Percentiles rank a stretch among this genome's conserved stretches.
These are phyloP conservation scores for Copromyces sp. DNA, from an alignment of 495 filamentous ascomycete species.

Conservation along the genomic window DNA sequence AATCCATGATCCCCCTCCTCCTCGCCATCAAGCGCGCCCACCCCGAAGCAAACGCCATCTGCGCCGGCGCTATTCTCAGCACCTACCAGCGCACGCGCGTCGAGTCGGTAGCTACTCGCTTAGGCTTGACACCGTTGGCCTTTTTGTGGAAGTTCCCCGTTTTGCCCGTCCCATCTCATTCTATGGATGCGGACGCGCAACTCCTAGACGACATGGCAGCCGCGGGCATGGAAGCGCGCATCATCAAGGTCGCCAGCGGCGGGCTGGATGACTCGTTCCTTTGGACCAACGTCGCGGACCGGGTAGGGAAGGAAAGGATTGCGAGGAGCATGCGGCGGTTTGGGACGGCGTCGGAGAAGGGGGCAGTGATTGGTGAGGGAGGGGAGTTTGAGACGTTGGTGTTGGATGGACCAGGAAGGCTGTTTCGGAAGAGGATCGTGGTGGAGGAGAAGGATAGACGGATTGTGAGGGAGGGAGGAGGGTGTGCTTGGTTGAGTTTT, in stretches of 20 bases:
- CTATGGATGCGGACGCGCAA: conserved; percentile 32
- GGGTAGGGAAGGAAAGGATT: conserved; percentile 41
- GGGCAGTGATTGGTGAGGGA: conserved; percentile 78
- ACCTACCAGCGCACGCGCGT: conserved; percentile 93
- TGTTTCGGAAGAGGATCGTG: conserved; percentile 65
- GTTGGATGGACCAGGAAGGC: conserved; percentile 58
- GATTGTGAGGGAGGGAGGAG: conserved; percentile 56
- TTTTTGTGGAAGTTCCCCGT: conserved; percentile 85
- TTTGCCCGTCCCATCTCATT: conserved; percentile 37
- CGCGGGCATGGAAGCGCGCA: conserved; percentile 66
- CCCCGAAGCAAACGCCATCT: conserved; percentile 73
- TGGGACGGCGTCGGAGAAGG: conserved; percentile 44
- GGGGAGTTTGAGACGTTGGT: conserved; percentile 96
- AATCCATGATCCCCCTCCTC: conserved; percentile 70
- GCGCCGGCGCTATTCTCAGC: conserved; percentile 82
- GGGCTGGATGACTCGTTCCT: conserved; percentile 74
- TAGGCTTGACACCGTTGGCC: conserved; percentile 69
- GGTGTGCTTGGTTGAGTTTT: conserved; percentile 40
- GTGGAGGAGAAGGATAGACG: conserved; percentile 44
- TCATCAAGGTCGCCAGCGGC: conserved; percentile 90
- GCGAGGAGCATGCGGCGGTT: conserved; percentile 58
- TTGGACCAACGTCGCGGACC: conserved; percentile 67
- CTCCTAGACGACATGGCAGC: conserved; percentile 74
- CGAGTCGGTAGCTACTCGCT: conserved; percentile 70
- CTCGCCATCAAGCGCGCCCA: conserved; percentile 48